These are phyloP conservation scores for Pestalotiopsis sp. DNA, from an alignment of 2,329 filamentous ascomycete genomes.

Conservation along the genomic window DNA sequence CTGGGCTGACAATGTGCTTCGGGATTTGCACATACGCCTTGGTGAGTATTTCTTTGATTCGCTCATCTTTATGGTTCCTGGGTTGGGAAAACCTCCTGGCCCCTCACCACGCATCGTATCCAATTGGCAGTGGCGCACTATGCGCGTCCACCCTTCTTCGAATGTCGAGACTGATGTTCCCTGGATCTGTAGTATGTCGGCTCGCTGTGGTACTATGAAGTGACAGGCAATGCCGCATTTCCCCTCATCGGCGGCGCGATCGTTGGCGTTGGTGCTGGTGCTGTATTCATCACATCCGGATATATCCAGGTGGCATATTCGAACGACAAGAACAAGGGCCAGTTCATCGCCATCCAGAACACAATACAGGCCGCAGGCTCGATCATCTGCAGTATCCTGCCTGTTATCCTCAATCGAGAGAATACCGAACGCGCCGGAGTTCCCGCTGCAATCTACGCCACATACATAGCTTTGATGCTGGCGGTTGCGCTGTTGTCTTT, in stretches of 20 bases:
- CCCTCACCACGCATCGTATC: not conserved
- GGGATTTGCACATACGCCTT: slow-evolving; percentile 23
- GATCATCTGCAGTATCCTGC: slow-evolving; percentile 28
- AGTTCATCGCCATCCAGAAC: slow-evolving; percentile 29
- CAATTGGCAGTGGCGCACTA: not conserved
- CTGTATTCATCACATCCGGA: slow-evolving; percentile 32
- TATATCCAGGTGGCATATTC: slow-evolving; percentile 34
- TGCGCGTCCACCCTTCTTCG: not conserved
- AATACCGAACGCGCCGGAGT: slow-evolving; percentile 15
- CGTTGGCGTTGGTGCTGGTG: slow-evolving; percentile 30
- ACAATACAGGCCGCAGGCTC: slow-evolving; percentile 31
- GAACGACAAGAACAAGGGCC: slow-evolving; percentile 33
- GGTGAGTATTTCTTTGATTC: slow-evolving; percentile 19
- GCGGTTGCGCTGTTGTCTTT: slow-evolving; percentile 14
- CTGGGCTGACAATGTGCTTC: slow-evolving; percentile 20
- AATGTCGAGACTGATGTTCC: not conserved
- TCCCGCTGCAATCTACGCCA: slow-evolving; percentile 26
- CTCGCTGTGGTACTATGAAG: slow-evolving; percentile 30
- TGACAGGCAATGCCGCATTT: slow-evolving; percentile 23
- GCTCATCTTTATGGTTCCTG: not conserved
- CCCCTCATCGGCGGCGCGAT: slow-evolving; percentile 26
- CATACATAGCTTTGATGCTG: slow-evolving; percentile 27
- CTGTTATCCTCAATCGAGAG: slow-evolving; percentile 28
- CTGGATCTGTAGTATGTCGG: slow-evolving; percentile 23
- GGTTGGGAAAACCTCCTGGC: not conserved